These are phyloP conservation scores for Metschnikowia chrysomelidarum DNA, from an alignment of 805 yeast species.

Conservation along the genomic window DNA sequence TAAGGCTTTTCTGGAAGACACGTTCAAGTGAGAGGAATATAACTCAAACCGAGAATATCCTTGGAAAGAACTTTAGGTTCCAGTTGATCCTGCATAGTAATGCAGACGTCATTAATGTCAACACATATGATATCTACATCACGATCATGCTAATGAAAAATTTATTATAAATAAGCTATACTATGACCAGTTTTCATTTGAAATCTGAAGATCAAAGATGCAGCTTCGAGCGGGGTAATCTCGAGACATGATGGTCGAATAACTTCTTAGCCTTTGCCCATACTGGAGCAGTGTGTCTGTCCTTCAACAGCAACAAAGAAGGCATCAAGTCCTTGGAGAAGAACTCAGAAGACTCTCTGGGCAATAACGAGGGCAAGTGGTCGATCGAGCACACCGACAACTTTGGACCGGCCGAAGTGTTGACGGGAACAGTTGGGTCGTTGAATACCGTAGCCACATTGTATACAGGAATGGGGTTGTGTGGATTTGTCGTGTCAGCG, in stretches of 20 bases:
- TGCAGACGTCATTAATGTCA: too few relatives aligned
- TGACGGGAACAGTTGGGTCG: slow-evolving; percentile 86
- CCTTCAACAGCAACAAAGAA: slow-evolving; percentile 77
- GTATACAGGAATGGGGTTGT: slow-evolving; percentile 96
- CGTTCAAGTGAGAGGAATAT: too few relatives aligned
- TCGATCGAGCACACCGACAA: slow-evolving; percentile 92
- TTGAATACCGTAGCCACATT: slow-evolving; percentile 84
- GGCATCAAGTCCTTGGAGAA: slow-evolving; percentile 88
- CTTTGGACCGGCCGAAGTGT: slow-evolving; percentile 76
- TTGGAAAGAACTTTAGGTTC: too few relatives aligned
- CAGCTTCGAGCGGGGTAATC: slow-evolving; percentile 37
- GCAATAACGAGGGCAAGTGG: slow-evolving; percentile 91
- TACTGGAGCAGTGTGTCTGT: slow-evolving; percentile 79
- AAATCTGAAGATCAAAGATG: neutral
- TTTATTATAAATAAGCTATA: too few relatives aligned
- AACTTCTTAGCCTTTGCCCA: slow-evolving; percentile 88
- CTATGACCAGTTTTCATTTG: neutral
- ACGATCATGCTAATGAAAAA: too few relatives aligned
- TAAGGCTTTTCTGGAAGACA: too few relatives aligned
- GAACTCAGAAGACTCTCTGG: slow-evolving; percentile 95
- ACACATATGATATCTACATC: too few relatives aligned
- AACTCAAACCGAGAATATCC: too few relatives aligned
- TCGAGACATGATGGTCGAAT: slow-evolving; percentile 80
- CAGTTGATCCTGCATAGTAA: too few relatives aligned
- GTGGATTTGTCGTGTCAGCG: slow-evolving; percentile 98